Conservation (phyloP, 441 rosid genomes). For the Arabidopsis hybrid region DNA sequence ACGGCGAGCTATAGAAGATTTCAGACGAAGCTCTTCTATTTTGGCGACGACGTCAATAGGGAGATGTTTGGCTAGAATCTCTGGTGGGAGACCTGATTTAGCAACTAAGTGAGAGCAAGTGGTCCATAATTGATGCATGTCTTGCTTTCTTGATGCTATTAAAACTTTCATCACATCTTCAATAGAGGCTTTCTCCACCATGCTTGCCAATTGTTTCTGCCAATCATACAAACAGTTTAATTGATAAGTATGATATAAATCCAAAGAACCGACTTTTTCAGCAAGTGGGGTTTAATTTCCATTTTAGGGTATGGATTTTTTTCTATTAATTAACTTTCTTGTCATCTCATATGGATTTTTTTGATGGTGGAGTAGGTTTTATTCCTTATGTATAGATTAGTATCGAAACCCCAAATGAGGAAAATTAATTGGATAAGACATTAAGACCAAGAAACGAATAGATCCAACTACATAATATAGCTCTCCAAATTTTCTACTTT, state of each 20-base stretch:
- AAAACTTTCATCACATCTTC: slow-evolving; percentile 98
- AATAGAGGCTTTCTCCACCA: slow-evolving; percentile 96
- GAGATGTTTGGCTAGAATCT: slow-evolving; percentile 90
- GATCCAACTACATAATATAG: slow-evolving; percentile 23
- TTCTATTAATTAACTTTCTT: slow-evolving; percentile 6
- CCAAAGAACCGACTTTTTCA: slow-evolving; percentile 20
- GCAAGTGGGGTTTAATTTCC: slow-evolving; percentile 34
- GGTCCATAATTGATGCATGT: slow-evolving; percentile 94
- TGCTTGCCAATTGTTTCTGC: slow-evolving; percentile 91
- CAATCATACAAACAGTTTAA: slow-evolving; percentile 21
- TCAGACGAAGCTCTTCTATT: slow-evolving; percentile 92
- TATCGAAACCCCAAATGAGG: slow-evolving; percentile 37
- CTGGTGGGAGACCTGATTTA: slow-evolving; percentile 91
- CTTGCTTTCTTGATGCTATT: slow-evolving; percentile 95
- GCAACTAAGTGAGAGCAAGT: slow-evolving; percentile 99
- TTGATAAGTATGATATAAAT: slow-evolving; percentile 14
- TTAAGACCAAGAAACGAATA: slow-evolving; percentile 22
- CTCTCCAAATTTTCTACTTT: slow-evolving; percentile 38
- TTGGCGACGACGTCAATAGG: slow-evolving; percentile 88
- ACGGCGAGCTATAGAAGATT: slow-evolving; percentile 77
- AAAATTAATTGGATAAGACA: slow-evolving; percentile 25
- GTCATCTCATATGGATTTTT: slow-evolving; percentile 23
- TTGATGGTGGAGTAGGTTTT: slow-evolving; percentile 43
- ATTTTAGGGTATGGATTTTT: slow-evolving; percentile 27
- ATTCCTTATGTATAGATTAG: slow-evolving; percentile 34